Percentiles rank a stretch among this genome's conserved stretches.
These are phyloP conservation scores for Castanospermum australe DNA, from an alignment of 306 rosid genomes.

Conservation along the genomic window DNA sequence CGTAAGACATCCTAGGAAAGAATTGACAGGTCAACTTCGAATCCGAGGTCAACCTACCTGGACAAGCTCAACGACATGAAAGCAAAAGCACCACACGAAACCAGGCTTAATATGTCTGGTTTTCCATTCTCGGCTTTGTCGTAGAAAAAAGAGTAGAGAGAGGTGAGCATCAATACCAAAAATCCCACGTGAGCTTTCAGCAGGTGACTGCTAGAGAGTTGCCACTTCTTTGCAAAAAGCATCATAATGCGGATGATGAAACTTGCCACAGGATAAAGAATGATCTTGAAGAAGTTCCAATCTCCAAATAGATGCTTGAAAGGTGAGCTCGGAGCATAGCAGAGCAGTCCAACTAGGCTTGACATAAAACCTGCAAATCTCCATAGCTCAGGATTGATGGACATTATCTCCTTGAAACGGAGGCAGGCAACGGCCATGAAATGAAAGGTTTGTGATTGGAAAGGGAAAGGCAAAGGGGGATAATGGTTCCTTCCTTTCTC, in stretches of 20 bases:
- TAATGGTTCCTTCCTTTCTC: no score
- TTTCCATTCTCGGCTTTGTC: neutral
- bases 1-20: neutral
- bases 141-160: neutral
- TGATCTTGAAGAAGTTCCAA: neutral
- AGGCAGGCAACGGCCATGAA: no score
- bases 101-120: neutral
- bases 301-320: neutral
- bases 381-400: neutral
- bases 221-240: neutral
- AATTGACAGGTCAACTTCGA: neutral
- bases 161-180: neutral
- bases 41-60: neutral
- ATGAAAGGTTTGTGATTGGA: no score
- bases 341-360: neutral
- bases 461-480: no score
- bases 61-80: neutral
- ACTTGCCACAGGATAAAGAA: neutral
- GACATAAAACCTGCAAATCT: neutral
- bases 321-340: neutral
- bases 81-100: neutral
- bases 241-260: neutral
- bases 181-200: neutral
- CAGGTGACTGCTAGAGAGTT: neutral
- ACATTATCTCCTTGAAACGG: no score